These are phyloP conservation scores for Gastrolobium villosum DNA, from an alignment of 306 rosid genomes.

Conservation along the genomic window DNA sequence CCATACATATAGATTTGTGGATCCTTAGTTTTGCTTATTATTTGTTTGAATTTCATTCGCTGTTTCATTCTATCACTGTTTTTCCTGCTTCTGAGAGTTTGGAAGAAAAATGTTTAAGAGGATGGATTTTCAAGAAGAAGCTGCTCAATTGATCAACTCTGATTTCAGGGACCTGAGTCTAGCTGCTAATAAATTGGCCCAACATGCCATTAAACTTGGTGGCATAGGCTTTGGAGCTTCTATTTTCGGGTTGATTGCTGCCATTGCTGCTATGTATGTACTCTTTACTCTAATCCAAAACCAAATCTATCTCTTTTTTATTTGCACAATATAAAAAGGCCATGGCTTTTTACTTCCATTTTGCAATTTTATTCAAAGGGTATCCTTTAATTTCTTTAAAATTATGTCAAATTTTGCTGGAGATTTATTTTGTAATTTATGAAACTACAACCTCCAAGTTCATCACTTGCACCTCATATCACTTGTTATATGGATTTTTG, in stretches of 20 bases:
- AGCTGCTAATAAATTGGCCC: slow-evolving; percentile 66
- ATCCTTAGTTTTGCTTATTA: too few species aligned
- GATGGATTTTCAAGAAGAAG: slow-evolving; percentile 47
- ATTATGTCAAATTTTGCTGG: not conserved
- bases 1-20: too few species aligned
- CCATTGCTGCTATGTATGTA: slow-evolving; percentile 79
- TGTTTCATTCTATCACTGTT: not conserved
- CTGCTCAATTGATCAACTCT: slow-evolving; percentile 54
- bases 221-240: slow-evolving; percentile 70
- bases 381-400: not conserved
- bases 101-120: slow-evolving; percentile 41
- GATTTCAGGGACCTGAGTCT: slow-evolving; percentile 68
- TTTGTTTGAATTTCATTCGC: not conserved
- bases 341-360: not conserved
- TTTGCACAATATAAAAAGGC: not conserved
- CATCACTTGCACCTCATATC: not conserved
- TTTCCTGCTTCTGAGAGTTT: not conserved
- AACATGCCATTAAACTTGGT: slow-evolving; percentile 68
- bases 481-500: not conserved
- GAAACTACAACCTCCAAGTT: not conserved
- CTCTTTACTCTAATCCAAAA: not conserved
- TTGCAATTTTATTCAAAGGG: not conserved
- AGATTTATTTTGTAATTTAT: not conserved
- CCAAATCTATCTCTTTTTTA: not conserved
- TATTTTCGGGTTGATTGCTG: slow-evolving; percentile 75